phyloP scores from a whole-genome alignment of 495 filamentous ascomycete species.

The Letharia lupina region DNA sequence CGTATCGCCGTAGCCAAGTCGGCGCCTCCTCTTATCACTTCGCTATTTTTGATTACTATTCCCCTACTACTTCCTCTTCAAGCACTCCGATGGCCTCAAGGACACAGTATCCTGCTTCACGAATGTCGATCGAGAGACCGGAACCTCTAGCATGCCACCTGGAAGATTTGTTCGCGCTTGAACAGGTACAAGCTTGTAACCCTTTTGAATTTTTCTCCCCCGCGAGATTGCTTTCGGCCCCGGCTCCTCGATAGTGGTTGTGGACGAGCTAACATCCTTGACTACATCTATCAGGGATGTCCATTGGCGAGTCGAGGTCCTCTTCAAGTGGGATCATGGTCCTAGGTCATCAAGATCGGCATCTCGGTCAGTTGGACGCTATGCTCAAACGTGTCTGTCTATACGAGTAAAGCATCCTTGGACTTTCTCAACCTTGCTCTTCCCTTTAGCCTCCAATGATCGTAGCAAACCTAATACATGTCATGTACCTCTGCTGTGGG shows the following conservation, averaged over 20 bases:
- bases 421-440: not conserved
- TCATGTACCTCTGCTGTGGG: conserved; percentile 1
- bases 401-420: not conserved
- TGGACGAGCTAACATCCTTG: conserved; percentile 12
- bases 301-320: conserved; percentile 37
- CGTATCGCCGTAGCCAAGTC: conserved; percentile 24
- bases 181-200: conserved; percentile 2
- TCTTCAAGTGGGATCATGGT: conserved; percentile 37
- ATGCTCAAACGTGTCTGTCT: conserved; percentile 3
- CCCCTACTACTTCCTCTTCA: not conserved
- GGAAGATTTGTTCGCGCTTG: conserved; percentile 7
- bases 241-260: conserved; percentile 22
- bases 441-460: not conserved
- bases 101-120: conserved; percentile 14
- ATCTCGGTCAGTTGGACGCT: conserved; percentile 20
- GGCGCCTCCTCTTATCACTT: conserved; percentile 40
- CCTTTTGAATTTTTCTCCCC: conserved; percentile 14
- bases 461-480: not conserved
- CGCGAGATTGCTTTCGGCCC: conserved; percentile 18
- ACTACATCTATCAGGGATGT: conserved; percentile 29
- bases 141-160: conserved; percentile 23
- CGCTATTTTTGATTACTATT: conserved; percentile 27
- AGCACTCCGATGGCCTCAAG: conserved; percentile 14
- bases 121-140: conserved; percentile 2
- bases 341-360: conserved; percentile 34